Percentiles rank a stretch among this genome's conserved stretches.
Evolutionary conservation across 805 yeast species (phyloP).

Genomic region (Helenozyma rhizophorensis): DNA sequence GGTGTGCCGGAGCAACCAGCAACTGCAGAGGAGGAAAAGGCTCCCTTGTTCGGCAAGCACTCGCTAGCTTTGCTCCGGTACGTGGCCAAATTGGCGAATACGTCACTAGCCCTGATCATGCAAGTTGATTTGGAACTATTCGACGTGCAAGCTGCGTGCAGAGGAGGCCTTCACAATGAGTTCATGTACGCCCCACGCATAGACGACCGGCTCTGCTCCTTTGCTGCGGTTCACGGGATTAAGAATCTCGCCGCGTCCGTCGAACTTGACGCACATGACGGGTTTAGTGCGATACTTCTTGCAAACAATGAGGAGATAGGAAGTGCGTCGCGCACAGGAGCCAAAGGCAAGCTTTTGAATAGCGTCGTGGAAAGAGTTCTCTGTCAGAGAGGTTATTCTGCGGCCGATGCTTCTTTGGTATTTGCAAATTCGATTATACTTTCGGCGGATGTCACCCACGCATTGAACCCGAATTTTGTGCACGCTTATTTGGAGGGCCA

Average conservation of each 20-base stretch:
- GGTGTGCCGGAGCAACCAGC: constrained; percentile 12
- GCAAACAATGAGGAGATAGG: constrained; percentile 43
- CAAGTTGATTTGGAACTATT: constrained; percentile 35
- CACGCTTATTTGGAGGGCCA: constrained; percentile 28
- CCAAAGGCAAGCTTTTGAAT: constrained; percentile 29
- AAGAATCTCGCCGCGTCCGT: constrained; percentile 10
- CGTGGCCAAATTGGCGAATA: constrained; percentile 21
- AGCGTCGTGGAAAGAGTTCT: constrained; percentile 16
- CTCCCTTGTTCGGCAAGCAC: constrained; percentile 28
- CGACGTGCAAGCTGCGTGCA: constrained; percentile 30
- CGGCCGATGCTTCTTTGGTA: constrained; percentile 8
- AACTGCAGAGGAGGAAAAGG: constrained; percentile 24
- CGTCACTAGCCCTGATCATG: constrained; percentile 20
- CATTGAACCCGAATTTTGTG: constrained; percentile 38
- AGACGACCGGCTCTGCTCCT: constrained; percentile 41
- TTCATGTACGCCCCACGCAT: constrained; percentile 37
- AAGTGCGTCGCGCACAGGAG: constrained; percentile 36
- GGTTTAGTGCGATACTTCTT: constrained; percentile 28
- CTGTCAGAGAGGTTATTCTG: constrained; percentile 2
- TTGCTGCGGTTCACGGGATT: constrained; percentile 32
- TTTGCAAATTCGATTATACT: constrained; percentile 32
- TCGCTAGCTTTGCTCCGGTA: constrained; percentile 29
- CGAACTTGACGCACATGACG: constrained; percentile 20
- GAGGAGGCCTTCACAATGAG: constrained; percentile 35
- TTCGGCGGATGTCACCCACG: constrained; percentile 43